Percentiles rank a stretch among this genome's conserved stretches.
phyloP scores from a whole-genome alignment of 116 monocot species.

The Thalassia testudinum region DNA sequence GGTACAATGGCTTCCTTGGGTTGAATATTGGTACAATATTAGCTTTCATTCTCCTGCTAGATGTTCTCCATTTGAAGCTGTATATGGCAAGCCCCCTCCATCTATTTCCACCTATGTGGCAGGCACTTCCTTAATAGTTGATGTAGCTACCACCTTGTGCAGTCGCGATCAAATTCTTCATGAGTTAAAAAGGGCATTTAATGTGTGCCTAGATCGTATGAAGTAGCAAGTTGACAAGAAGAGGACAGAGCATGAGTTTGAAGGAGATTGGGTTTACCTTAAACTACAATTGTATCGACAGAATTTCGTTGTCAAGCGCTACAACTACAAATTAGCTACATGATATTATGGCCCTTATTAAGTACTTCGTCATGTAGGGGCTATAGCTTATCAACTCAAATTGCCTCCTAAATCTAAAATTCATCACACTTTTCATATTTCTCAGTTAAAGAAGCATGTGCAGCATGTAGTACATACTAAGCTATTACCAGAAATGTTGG shows the following conservation, averaged over 20 bases:
- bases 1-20: constrained; percentile 3
- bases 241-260: background rate
- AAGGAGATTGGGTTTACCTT: constrained; percentile 1
- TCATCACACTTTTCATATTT: background rate
- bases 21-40: background rate
- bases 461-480: background rate
- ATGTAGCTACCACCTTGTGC: background rate
- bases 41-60: background rate
- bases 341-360: background rate
- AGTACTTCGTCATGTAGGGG: background rate
- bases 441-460: constrained; percentile 1
- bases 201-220: background rate
- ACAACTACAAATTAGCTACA: background rate
- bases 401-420: background rate
- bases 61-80: constrained; percentile 1
- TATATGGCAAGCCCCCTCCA: background rate
- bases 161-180: background rate
- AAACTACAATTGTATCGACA: background rate
- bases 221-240: background rate
- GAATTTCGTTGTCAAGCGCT: background rate
- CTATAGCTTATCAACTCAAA: background rate
- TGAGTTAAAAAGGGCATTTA: background rate
- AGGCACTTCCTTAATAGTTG: background rate
- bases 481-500: background rate
- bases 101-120: background rate